Percentiles rank a stretch among this genome's conserved stretches.
phyloP scores from a whole-genome alignment of 176 grass and related monocot genomes.

The Musa beccarii region DNA sequence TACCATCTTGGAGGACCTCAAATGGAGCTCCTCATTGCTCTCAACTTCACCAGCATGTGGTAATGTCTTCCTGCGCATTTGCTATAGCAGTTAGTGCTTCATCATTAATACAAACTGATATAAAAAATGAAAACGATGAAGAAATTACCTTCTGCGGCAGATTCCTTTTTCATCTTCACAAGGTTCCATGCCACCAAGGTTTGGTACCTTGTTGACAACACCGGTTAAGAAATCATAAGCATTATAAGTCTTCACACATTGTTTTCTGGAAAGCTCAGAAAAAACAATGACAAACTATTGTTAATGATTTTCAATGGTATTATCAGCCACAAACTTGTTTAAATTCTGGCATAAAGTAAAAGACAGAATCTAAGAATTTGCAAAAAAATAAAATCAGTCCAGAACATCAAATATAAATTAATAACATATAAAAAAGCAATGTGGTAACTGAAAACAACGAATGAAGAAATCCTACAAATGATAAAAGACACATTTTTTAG shows the following conservation, averaged over 20 bases:
- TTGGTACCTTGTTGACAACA: slow-evolving; percentile 92
- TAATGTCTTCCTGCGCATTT: slow-evolving; percentile 10
- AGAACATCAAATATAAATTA: not conserved
- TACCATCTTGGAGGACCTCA: slow-evolving; percentile 24
- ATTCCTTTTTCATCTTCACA: slow-evolving; percentile 83
- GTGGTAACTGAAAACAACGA: not conserved
- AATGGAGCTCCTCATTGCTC: not conserved
- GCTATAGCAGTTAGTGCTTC: not conserved
- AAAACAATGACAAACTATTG: slow-evolving; percentile 10
- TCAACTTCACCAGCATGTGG: slow-evolving; percentile 5
- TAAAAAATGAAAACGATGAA: not conserved
- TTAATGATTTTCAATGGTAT: not conserved
- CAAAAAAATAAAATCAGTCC: not conserved
- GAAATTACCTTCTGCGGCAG: slow-evolving; percentile 67
- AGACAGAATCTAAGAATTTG: not conserved
- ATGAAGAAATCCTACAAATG: not conserved
- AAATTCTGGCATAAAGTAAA: not conserved
- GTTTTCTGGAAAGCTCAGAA: slow-evolving; percentile 64
- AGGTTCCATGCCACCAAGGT: slow-evolving; percentile 66
- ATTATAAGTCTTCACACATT: slow-evolving; percentile 92
- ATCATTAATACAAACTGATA: not conserved
- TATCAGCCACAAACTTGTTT: not conserved
- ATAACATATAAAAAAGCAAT: not conserved
- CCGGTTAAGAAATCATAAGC: slow-evolving; percentile 98
- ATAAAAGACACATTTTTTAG: not conserved